Evolutionary conservation across 306 rosid species (phyloP).

Genomic region (Vigna trinervia): DNA sequence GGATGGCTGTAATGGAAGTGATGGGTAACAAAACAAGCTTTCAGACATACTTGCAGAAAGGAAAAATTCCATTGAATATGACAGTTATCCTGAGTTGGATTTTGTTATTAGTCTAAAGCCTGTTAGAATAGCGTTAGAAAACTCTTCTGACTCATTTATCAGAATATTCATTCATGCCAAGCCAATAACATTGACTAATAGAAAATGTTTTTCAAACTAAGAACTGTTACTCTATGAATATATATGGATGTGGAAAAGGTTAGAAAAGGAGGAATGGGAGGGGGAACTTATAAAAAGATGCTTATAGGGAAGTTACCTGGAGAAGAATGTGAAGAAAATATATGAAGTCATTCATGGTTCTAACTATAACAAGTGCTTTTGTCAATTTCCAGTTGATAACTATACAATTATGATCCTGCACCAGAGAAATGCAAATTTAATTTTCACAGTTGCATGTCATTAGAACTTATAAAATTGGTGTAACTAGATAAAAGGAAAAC

Average conservation of each 20-base stretch:
- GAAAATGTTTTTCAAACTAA: not conserved
- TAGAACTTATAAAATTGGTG: not conserved
- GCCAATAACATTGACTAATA: not conserved
- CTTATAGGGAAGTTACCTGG: conserved; percentile 57
- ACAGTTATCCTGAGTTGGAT: not conserved
- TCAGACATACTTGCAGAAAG: not conserved
- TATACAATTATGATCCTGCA: conserved; percentile 62
- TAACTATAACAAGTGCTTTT: conserved; percentile 57
- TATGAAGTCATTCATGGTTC: conserved; percentile 78
- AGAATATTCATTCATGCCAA: not conserved
- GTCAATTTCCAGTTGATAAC: conserved; percentile 52
- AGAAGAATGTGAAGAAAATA: conserved; percentile 77
- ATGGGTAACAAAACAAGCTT: not conserved
- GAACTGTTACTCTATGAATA: not conserved
- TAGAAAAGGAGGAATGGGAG: not conserved
- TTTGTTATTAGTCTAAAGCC: not conserved
- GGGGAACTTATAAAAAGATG: not conserved
- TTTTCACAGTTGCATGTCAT: not conserved
- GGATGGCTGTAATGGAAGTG: not conserved
- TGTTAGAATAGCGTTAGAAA: not conserved
- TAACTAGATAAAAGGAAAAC: conserved; percentile 29
- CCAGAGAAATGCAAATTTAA: conserved; percentile 12
- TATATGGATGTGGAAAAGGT: not conserved
- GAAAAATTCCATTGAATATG: not conserved
- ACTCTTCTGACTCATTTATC: conserved; percentile 2